Base-by-base conservation (phyloP, 345 rosid genomes). In the Populus ilicifolia region DNA sequence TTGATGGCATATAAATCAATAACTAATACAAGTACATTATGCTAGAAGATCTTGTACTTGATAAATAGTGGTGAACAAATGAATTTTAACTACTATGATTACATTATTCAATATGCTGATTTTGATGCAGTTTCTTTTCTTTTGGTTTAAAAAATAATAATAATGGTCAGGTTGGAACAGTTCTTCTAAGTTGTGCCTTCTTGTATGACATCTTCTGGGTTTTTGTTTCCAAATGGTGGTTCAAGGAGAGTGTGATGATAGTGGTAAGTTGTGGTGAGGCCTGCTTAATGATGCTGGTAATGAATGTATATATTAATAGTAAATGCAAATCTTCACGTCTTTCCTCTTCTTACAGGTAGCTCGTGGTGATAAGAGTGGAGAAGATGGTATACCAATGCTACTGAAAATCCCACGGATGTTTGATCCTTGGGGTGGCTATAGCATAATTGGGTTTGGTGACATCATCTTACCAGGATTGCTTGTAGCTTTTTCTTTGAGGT, bases 381-480 rank as follows among this genome's bases (percentile, higher is more conserved):
- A 93, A 79, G 98, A 93, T 81, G 97, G 99, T 9, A 93, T 96
- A 78, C 99, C 98, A 1, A 90, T 96, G 99, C 89, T 96, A 76
- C 74, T 96, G 79, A 96, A 96, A 87, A 92, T 96, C 68, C 99
- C 99, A 25, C 89, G 97, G 61, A 89, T 96, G 93, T 93, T 92
- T 88, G 99, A 96, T 85, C 98, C 99, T 70, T 96, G 99, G 99
- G 98, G 99, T 78, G 99, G 99, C 75, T 93, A 92, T 81, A 93
- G 99, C 77, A 89, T 96, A 79, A 96, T 96, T 74, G 98, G 99
- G 38, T 96, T 96, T 84, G 99, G 99, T 59, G 99, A 96, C 80
- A 96, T 96, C 76, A 93, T 96, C 83, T 85, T 96, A 81, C 98
- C 98, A 2, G 99, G 99, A 75, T 81, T 96, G 69, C 82, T 96